Base-by-base conservation (phyloP, 495 filamentous ascomycete species). In the Aspergillus avenaceus region DNA sequence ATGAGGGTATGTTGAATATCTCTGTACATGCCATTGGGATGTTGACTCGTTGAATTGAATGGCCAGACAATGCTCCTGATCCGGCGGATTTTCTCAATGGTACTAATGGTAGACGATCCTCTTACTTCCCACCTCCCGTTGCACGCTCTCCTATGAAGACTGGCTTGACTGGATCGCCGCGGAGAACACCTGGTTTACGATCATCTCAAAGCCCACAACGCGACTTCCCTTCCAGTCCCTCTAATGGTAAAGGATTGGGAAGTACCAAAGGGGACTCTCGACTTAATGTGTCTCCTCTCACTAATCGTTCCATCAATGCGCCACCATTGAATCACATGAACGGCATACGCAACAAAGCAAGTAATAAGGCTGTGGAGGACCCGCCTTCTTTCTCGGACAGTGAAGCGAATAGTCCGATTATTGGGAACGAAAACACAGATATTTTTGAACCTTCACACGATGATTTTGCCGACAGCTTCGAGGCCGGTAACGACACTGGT, bases 131-230 rank as follows among this genome's bases (percentile, higher is more conserved):
- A 21, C 63, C 68, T 0, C 64, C 70, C 24, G 61, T 68, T 44
- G 62, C 70, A 22, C 66, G 69, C 34, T 78, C 75, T 9, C 73
- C 75, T 8, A 64, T 69, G 37, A 80, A 78, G 52, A 67, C 66
- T 19, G 63, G 65, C 12, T 47, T 72, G 21, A 64, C 65, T 19
- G 65, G 69, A 13, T 74, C 71, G 23, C 64, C 73, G 2, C 72
- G 73, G 41, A 66, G 68, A 43, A 71, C 73, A 9, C 71, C 72
- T 14, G 66, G 62, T 13, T 43, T 72, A 25, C 68, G 65, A 46
- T 76, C 72, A 13, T 71, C 70, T 6, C 67, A 71, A 37, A 69
- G 66, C 25, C 60, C 60, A 19, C 62, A 64, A 22, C 62, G 63
- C 44, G 64, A 67, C 27, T 32, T 54, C 2, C 47, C 56, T 19